phyloP scores from a whole-genome alignment of 805 yeast genomes.

The Yamadazyma akitaensis region DNA sequence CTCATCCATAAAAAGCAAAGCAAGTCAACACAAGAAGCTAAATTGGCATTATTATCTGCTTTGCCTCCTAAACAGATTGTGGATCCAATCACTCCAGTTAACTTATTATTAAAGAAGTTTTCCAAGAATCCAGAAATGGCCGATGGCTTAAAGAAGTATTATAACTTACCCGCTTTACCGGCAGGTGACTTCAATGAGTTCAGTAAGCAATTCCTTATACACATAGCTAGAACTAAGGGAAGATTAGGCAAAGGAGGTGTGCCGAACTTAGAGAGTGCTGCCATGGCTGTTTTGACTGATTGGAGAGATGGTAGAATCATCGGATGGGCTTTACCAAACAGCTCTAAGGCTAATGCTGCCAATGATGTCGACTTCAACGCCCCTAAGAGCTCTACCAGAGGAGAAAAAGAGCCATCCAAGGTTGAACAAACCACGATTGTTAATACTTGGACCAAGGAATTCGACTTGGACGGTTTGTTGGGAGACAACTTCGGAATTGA shows the following conservation, averaged over 20 bases:
- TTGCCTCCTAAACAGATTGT: constrained; percentile 79
- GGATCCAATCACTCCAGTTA: constrained; percentile 83
- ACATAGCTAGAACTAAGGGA: constrained; percentile 89
- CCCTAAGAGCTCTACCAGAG: constrained; percentile 37
- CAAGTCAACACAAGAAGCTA: constrained; percentile 75
- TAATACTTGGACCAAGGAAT: constrained; percentile 88
- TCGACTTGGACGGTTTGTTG: constrained; percentile 83
- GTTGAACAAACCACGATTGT: constrained; percentile 77
- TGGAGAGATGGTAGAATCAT: constrained; percentile 96
- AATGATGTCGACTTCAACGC: constrained; percentile 24
- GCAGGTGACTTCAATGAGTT: constrained; percentile 69
- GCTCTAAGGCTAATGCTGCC: constrained; percentile 41
- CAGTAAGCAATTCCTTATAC: constrained; percentile 83
- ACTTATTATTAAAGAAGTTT: constrained; percentile 70
- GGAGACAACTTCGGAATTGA: constrained; percentile 37
- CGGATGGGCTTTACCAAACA: constrained; percentile 83
- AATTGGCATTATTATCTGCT: constrained; percentile 82
- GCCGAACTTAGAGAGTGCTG: constrained; percentile 86
- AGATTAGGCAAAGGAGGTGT: constrained; percentile 90
- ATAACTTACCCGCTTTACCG: constrained; percentile 78
- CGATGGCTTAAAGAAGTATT: constrained; percentile 66
- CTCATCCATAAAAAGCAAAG: constrained; percentile 39
- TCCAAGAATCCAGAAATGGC: constrained; percentile 75
- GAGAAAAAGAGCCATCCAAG: constrained; percentile 45
- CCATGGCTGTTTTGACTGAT: constrained; percentile 76